A percentile compares a stretch with the other conserved stretches of the same genome.
These are phyloP conservation scores for Aphanomyces cochlioides DNA, from an alignment of 352 stramenopile species.

Conservation along the genomic window DNA sequence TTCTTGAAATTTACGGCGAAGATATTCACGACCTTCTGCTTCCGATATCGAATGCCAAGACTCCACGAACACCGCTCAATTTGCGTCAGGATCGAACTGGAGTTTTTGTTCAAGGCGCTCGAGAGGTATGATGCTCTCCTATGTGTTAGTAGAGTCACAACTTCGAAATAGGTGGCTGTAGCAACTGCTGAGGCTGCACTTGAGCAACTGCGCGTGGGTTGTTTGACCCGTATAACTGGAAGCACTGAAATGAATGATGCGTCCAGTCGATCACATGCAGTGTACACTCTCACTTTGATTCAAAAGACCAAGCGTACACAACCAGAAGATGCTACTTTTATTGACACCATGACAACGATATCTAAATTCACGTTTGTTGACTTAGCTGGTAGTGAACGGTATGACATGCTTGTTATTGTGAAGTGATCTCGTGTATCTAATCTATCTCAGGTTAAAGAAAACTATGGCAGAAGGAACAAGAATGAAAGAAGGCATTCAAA, in stretches of 20 bases:
- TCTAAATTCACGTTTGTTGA: slow-evolving; percentile 88
- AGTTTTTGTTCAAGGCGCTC: slow-evolving; percentile 76
- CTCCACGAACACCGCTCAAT: slow-evolving; percentile 49
- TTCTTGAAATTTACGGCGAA: slow-evolving; percentile 97
- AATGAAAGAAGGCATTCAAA: slow-evolving; percentile 89
- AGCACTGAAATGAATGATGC: slow-evolving; percentile 87
- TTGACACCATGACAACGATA: slow-evolving; percentile 37
- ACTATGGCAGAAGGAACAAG: slow-evolving; percentile 74
- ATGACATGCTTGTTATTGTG: neutral
- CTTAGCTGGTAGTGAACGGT: slow-evolving; percentile 74
- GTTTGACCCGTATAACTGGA: slow-evolving; percentile 67
- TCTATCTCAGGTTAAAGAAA: slow-evolving; percentile 53
- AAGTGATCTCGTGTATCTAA: neutral
- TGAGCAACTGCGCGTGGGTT: slow-evolving; percentile 75
- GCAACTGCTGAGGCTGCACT: slow-evolving; percentile 52
- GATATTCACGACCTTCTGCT: slow-evolving; percentile 94
- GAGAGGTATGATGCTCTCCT: slow-evolving; percentile 43
- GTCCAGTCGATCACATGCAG: slow-evolving; percentile 81
- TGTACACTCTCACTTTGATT: slow-evolving; percentile 85
- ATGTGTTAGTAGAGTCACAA: neutral
- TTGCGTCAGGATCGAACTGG: slow-evolving; percentile 64
- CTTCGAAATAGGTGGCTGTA: slow-evolving; percentile 47
- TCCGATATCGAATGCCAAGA: slow-evolving; percentile 37
- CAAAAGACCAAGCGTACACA: slow-evolving; percentile 33
- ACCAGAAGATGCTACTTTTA: slow-evolving; percentile 28